Conservation (phyloP, 257 asterid species). For the Solanum gandarillasii region DNA sequence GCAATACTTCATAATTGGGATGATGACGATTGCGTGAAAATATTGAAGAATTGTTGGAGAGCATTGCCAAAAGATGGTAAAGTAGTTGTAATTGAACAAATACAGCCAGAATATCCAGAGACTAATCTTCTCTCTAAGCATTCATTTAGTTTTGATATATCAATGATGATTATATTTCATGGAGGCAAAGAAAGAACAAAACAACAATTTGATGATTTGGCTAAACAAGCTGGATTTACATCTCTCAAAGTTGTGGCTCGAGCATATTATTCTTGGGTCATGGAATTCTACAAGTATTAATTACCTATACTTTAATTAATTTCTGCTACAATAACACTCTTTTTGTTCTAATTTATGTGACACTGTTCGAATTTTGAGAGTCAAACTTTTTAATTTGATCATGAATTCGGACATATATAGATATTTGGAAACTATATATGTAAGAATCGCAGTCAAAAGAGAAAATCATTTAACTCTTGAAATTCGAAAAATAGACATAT, state of each 20-base stretch:
- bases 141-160: neutral
- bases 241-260: neutral
- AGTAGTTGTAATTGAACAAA: slow-evolving; percentile 2
- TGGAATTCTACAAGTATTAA: neutral
- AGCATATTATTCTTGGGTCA: neutral
- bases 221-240: slow-evolving; percentile 10
- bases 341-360: neutral
- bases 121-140: neutral
- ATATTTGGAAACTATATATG: neutral
- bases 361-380: too few species aligned
- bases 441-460: neutral
- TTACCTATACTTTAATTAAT: neutral
- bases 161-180: neutral
- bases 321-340: too few species aligned
- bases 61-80: slow-evolving; percentile 12
- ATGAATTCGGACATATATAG: too few species aligned
- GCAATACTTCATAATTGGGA: slow-evolving; percentile 18
- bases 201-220: slow-evolving; percentile 1
- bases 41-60: slow-evolving; percentile 10
- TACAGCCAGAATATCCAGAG: slow-evolving; percentile 7
- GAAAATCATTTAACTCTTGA: neutral
- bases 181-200: slow-evolving; percentile 20
- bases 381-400: neutral
- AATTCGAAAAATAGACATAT: neutral
- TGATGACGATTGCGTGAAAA: slow-evolving; percentile 9